These are phyloP conservation scores for Trametes versicolor DNA, from an alignment of 1,284 basidiomycete species.

Conservation along the genomic window DNA sequence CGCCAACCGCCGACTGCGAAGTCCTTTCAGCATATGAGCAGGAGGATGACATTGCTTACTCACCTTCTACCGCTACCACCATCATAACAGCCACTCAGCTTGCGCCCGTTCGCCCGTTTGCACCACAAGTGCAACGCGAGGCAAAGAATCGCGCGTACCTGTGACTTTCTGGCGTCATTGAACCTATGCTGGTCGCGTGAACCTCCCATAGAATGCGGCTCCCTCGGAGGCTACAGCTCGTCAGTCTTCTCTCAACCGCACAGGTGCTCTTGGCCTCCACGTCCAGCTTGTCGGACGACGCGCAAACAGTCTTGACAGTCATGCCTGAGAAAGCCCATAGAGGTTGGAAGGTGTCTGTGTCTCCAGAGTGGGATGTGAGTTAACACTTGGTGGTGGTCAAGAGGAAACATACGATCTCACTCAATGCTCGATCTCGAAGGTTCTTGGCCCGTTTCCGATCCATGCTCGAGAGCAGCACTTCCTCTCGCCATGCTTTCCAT, in stretches of 20 bases:
- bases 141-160: no score
- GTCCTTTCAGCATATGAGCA: no score
- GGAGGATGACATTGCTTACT: no score
- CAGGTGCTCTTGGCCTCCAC: background rate
- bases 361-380: slow-evolving; percentile 48
- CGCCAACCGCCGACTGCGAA: no score
- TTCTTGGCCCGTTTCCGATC: slow-evolving; percentile 83
- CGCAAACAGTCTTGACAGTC: slow-evolving; percentile 16
- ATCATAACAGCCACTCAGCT: no score
- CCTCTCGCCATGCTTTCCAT: slow-evolving; percentile 76
- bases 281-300: background rate
- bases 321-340: background rate
- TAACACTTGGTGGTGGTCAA: slow-evolving; percentile 1
- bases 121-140: no score
- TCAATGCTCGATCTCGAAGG: slow-evolving; percentile 47
- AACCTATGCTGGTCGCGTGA: background rate
- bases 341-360: slow-evolving; percentile 42
- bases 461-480: slow-evolving; percentile 84
- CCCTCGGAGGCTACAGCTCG: background rate
- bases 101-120: no score
- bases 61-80: no score
- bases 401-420: slow-evolving; percentile 7
- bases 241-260: background rate
- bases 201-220: background rate
- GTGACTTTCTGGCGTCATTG: background rate